A percentile compares a stretch with the other conserved stretches of the same genome.
Evolutionary conservation across 257 asterid species (phyloP).

Genomic region (Jaltomata sinuosa): DNA sequence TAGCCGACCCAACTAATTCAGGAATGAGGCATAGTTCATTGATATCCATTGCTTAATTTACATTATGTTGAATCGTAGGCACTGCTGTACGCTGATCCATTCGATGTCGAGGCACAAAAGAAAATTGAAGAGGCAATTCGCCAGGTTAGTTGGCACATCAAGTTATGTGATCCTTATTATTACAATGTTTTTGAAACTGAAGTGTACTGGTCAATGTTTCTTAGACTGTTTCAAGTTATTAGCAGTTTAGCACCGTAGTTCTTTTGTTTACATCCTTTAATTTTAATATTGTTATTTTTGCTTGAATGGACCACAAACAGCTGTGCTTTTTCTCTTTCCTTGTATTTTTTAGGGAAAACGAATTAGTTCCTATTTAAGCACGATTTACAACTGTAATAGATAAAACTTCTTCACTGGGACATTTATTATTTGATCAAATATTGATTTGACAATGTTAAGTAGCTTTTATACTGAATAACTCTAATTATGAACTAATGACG

Average conservation of each 20-base stretch:
- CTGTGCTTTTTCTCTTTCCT: not conserved
- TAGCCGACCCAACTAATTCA: not conserved
- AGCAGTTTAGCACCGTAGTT: not conserved
- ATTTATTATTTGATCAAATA: not conserved
- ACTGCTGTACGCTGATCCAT: constrained; percentile 92
- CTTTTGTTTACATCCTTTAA: not conserved
- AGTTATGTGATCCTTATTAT: not conserved
- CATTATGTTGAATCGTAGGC: constrained; percentile 32
- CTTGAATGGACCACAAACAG: not conserved
- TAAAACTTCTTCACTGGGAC: not conserved
- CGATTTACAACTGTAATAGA: not conserved
- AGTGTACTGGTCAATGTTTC: not conserved
- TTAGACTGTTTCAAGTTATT: not conserved
- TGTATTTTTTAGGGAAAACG: not conserved
- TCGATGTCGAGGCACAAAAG: constrained; percentile 95
- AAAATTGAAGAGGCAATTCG: constrained; percentile 92
- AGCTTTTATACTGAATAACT: not conserved
- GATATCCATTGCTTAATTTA: not conserved
- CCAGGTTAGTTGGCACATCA: constrained; percentile 44
- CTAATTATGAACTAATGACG: not conserved
- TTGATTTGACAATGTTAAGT: not conserved
- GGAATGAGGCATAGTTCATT: not conserved
- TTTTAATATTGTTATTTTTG: not conserved
- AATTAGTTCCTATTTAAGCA: not conserved
- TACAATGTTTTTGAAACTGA: not conserved